Evolutionary conservation across 2,329 filamentous ascomycete species (phyloP), one percentile per base, ranked within the genome.

Genomic region (Fusarium sp.): DNA sequence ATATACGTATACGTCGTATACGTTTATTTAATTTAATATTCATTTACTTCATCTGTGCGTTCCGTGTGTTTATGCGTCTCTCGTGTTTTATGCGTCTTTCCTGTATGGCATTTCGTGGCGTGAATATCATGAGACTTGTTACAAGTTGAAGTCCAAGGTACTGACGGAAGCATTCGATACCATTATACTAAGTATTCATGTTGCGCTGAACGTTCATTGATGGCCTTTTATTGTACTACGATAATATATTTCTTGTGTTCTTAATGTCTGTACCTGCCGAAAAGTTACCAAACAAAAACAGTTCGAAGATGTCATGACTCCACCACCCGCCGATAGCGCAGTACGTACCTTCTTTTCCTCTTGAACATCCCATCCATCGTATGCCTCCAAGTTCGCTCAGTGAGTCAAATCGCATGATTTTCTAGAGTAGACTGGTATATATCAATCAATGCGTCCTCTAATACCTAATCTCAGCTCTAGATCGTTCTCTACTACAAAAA

Each of bases 401-500:
- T 69, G 65, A 71, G 68, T 69, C 60, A 59, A 37, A 40, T 71
- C 59, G 46, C 69, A 66, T 71, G 64, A 71, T 63, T 35, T 56
- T 30, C 40, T 35, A n/a, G 50, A 59, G 44, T 32, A 52, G 17
- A 53, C 41, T 60, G 50, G 49, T 64, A 44, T 54, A 33, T 52
- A 42, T 68, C 59, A 46, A 42, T 73, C 60, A 48, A 80, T 80
- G 78, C 76, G 70, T 62, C 38, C 46, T 42, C 40, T 57, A 27
- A 60, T 60, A 46, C 60, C 58, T 15, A 41, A 58, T 15, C 50
- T 67, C 40, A 58, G 66, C n/a, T 55, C 71, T 52, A 64, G 66
- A 40, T 60, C 79, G 15, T 67, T 67, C 54, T 61, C 72, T 45
- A 75, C 74, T 38, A 59, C 76, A 61, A 83, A 83, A 67, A 69